Conservation (phyloP, 108 stramenopile genomes). For the Stephanodiscus minutulus region DNA sequence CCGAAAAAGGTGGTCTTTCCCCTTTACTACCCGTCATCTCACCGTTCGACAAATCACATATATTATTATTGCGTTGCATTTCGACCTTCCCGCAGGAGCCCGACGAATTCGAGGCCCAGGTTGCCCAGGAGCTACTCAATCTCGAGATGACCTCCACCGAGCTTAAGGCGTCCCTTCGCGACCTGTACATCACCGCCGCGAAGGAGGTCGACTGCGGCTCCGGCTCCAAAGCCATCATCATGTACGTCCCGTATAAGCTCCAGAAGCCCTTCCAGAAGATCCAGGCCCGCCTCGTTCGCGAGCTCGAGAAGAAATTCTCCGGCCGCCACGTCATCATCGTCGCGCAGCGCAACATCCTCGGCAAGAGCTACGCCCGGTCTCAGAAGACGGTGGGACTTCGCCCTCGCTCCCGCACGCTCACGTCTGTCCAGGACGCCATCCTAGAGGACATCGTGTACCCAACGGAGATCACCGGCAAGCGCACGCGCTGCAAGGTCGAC, state of each 20-base stretch:
- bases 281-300: conserved; percentile 94
- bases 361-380: conserved; percentile 90
- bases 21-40: conserved; percentile 40
- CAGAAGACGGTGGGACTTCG: conserved; percentile 92
- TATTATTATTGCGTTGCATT: background rate
- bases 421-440: conserved; percentile 97
- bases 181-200: conserved; percentile 97
- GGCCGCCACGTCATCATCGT: conserved; percentile 96
- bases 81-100: conserved; percentile 67
- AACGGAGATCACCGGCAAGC: conserved; percentile 99
- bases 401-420: conserved; percentile 97
- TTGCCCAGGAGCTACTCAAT: conserved; percentile 97
- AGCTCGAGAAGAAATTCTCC: conserved; percentile 99
- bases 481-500: conserved; percentile 96
- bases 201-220: conserved; percentile 94
- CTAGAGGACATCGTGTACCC: conserved; percentile 99
- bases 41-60: conserved; percentile 3
- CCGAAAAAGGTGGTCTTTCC: conserved; percentile 45
- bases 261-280: conserved; percentile 96
- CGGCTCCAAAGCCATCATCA: conserved; percentile 93
- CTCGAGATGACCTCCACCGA: conserved; percentile 94
- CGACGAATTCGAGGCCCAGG: conserved; percentile 95
- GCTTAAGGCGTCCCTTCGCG: conserved; percentile 82
- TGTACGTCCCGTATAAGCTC: conserved; percentile 98
- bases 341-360: conserved; percentile 97